These are phyloP conservation scores for Beauveria sp. DNA, from an alignment of 2,329 filamentous ascomycete genomes.

Conservation along the genomic window DNA sequence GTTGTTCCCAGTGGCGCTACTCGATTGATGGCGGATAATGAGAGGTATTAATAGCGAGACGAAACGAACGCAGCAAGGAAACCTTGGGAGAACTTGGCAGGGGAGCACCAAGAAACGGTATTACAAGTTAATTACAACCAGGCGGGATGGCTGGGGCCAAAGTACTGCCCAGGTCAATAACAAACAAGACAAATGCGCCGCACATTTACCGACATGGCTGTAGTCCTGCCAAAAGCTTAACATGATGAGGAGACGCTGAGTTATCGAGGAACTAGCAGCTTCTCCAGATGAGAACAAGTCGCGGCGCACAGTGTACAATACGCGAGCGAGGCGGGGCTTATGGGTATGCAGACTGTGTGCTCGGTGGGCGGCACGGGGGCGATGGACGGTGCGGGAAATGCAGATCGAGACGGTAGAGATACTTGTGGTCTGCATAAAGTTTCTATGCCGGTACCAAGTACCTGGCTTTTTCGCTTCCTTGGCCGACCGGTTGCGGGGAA, in stretches of 20 bases:
- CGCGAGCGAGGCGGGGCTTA: neutral
- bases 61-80: neutral
- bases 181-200: neutral
- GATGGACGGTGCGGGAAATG: constrained; percentile 5
- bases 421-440: neutral
- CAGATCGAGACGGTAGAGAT: constrained; percentile 8
- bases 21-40: neutral
- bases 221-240: neutral
- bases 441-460: neutral
- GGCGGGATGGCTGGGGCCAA: neutral
- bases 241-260: neutral
- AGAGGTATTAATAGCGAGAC: neutral
- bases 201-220: neutral
- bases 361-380: neutral
- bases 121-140: neutral
- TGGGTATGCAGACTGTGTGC: neutral
- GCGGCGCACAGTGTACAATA: constrained; percentile 1
- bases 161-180: neutral
- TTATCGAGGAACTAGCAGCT: constrained; percentile 1
- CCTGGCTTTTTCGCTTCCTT: neutral
- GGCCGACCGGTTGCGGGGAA: constrained; percentile 4
- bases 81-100: neutral
- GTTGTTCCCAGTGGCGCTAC: neutral
- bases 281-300: neutral
- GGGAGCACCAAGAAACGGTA: neutral